Base-by-base conservation (phyloP, 495 filamentous ascomycete species). In the Penicillium atrosanguineum region DNA sequence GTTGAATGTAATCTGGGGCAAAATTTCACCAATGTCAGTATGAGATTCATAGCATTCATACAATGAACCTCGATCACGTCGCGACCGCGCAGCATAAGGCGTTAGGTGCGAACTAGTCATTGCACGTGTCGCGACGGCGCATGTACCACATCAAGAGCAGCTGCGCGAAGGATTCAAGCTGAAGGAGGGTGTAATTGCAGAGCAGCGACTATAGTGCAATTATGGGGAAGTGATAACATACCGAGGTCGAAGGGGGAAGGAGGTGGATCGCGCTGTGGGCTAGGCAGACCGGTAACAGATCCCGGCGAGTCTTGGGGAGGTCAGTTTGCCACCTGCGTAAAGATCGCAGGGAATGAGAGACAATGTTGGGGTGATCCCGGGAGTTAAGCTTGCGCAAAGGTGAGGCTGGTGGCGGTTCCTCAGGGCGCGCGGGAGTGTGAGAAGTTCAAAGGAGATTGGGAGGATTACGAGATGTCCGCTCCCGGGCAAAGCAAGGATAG, bases 1-100 rank as follows among this genome's bases (percentile, higher is more conserved):
- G 66, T 77, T 70, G 53, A 58, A 36, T 43, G 28, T 46, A 39
- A 61, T 55, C 66, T 64, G 52, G 52, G 25, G 44, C 38, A 44
- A 19, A 41, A 49, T 50, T 50, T 16, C 48, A 31, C 37, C 18
- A 40, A 44, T 36, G 55, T 69, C 47, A 70, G 64, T 54, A 44
- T 9, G 21, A 34, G 2, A 12, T 44, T 47, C 3, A 23, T 20
- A 46, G 14, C 3, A 12, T 23, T 37, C 6, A 4, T 2, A 3
- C 15, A 34, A 23, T 29, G 31, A 15, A 37, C 31, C 15, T 14
- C 19, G 19, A 45, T 52, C n/a, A 45, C 8, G 51, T 47, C 49
- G 59, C 62, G 53, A 62, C 48, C 41, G 46, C 52, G 61, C 48
- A 47, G 34, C 46, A 25, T 48, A 26, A 21, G 31, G 38, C 26